Base-by-base conservation (phyloP, 352 stramenopile species). In the Phytophthora fragariae region DNA sequence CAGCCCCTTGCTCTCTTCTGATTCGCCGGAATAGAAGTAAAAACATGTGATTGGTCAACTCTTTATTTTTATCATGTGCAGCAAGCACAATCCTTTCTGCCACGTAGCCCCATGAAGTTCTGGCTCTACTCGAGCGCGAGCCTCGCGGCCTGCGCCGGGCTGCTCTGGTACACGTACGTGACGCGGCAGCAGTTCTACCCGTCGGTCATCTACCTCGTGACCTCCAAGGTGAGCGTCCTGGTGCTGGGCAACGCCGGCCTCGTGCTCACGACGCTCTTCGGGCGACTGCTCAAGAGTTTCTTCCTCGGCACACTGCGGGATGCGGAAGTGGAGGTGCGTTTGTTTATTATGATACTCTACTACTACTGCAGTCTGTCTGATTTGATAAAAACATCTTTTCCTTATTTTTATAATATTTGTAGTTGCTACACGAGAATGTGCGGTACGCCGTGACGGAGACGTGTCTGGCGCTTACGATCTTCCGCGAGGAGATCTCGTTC, bases 381-480 rank as follows among this genome's bases (percentile, higher is more conserved):
- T 41, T 41, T 41, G 14, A 3, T 41, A 12, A 14, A 4, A 14
- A 14, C 1, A 14, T 41, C 15, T 41, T 15, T 41, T 5, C 0
- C 19, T 41, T 41, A 41, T 37, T 41, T 41, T 10, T 4, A 15
- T 41, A 10, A 14, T 15, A 41, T 69, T 61, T 21, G 17, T 85
- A 99, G 90, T 81, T 98, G 12, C 77, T 99, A 53, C 90, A 95
- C 47, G 97, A 99, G 65, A 98, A 99, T 78, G 94, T 98, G 47
- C 95, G 97, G 37, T 99, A 99, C 80, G 94, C 98, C 39, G 91
- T 99, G 64, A 99, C 97, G 6, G 98, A 99, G 87, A 99, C 97
- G 24, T 99, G 97, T 87, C 82, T 99, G 27, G 98, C 98, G n/a
- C 89, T 99, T 27, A 99, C 98, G 44, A 99, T 99, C 59, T 99